These are phyloP conservation scores for Aureobasidium sp. DNA, from an alignment of 2,329 filamentous ascomycete species.

Conservation along the genomic window DNA sequence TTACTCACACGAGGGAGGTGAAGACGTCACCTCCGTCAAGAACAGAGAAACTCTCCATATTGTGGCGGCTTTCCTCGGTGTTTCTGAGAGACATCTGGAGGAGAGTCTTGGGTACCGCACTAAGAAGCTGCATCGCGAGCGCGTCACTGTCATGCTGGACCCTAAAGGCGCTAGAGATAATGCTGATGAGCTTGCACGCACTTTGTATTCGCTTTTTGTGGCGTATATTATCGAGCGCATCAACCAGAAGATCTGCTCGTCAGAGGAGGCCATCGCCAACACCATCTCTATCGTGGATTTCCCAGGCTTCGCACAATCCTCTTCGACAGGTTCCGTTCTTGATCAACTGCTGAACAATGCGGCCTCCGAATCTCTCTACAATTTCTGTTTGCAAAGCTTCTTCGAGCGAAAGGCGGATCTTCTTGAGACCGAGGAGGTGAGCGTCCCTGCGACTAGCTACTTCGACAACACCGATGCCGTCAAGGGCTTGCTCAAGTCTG, in stretches of 20 bases:
- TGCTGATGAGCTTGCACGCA: conserved; percentile 87
- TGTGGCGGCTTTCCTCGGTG: conserved; percentile 89
- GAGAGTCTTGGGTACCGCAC: conserved; percentile 89
- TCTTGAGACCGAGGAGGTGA: conserved; percentile 88
- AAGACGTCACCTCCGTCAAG: conserved; percentile 77
- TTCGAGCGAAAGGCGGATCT: conserved; percentile 92
- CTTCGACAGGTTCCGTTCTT: conserved; percentile 73
- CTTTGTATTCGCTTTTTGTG: conserved; percentile 86
- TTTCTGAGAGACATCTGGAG: conserved; percentile 74
- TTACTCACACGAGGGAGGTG: conserved; percentile 89
- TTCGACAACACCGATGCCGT: conserved; percentile 97
- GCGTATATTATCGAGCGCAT: conserved; percentile 89
- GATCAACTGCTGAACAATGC: conserved; percentile 95
- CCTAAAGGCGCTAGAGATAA: conserved; percentile 82
- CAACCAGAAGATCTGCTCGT: conserved; percentile 81
- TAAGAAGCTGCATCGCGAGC: conserved; percentile 90
- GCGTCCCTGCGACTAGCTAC: conserved; percentile 84
- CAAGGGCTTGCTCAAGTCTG: conserved; percentile 80
- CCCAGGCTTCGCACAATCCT: conserved; percentile 82
- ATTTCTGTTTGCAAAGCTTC: conserved; percentile 89
- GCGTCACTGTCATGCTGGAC: conserved; percentile 98
- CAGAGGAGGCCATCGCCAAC: conserved; percentile 83
- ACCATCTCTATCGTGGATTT: conserved; percentile 95
- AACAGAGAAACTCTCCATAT: conserved; percentile 86
- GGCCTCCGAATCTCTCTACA: conserved; percentile 85